phyloP scores from a whole-genome alignment of 345 rosid species.

The Acer saccharum region DNA sequence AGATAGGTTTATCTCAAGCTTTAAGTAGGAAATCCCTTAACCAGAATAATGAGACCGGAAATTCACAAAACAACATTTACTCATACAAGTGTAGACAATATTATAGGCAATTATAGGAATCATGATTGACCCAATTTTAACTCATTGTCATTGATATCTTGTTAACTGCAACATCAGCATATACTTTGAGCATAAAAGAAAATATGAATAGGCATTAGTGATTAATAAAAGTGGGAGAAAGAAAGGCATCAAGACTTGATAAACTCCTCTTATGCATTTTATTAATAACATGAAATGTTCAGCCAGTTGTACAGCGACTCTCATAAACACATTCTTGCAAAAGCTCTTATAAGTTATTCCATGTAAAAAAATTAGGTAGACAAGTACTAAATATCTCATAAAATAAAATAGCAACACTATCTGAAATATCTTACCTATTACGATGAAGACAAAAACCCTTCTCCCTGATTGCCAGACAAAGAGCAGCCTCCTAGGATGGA shows the following conservation, averaged over 20 bases:
- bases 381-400: not conserved
- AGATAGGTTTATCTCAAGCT: not conserved
- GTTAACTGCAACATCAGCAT: not conserved
- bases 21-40: not conserved
- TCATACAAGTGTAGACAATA: not conserved
- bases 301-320: not conserved
- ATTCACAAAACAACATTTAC: not conserved
- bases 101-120: not conserved
- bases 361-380: not conserved
- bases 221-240: not conserved
- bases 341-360: not conserved
- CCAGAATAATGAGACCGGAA: not conserved
- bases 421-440: conserved; percentile 11
- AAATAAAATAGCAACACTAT: not conserved
- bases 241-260: not conserved
- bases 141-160: not conserved
- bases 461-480: not conserved
- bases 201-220: not conserved
- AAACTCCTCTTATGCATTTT: not conserved
- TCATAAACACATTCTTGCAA: not conserved
- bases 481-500: not conserved
- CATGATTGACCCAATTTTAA: not conserved
- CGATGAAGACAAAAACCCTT: not conserved
- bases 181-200: not conserved
- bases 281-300: not conserved